These are phyloP conservation scores for Ramaria rubella DNA, from an alignment of 768 basidiomycete species.

Conservation along the genomic window DNA sequence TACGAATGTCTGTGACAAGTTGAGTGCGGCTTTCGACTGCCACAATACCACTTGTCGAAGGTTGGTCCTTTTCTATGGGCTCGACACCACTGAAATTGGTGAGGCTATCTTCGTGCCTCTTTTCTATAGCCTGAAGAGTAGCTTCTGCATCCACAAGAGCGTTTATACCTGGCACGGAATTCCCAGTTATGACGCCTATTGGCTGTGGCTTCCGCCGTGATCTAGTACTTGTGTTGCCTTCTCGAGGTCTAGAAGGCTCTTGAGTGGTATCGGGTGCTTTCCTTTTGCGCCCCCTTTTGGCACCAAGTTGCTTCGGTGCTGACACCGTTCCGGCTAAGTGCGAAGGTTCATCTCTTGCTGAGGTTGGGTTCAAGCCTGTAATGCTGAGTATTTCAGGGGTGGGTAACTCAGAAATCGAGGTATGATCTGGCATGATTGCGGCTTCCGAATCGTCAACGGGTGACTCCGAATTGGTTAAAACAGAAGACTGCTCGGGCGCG, in stretches of 20 bases:
- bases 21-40: too few relatives aligned
- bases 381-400: background rate
- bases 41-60: too few relatives aligned
- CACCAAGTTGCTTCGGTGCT: background rate
- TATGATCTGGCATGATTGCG: too few relatives aligned
- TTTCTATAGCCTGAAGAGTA: background rate
- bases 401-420: too few relatives aligned
- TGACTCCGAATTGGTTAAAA: background rate
- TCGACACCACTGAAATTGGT: background rate
- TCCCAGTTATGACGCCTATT: background rate
- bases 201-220: background rate
- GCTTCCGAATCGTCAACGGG: too few relatives aligned
- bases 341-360: background rate
- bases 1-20: too few relatives aligned
- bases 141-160: background rate
- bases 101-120: too few relatives aligned
- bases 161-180: background rate
- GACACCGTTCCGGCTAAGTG: too few relatives aligned
- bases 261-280: background rate
- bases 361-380: background rate
- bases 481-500: background rate
- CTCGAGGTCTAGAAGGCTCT: background rate
- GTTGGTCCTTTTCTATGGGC: background rate
- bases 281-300: background rate
- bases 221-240: background rate